phyloP scores from a whole-genome alignment of 139 green algal species.

The Ettlia oleoabundans region DNA sequence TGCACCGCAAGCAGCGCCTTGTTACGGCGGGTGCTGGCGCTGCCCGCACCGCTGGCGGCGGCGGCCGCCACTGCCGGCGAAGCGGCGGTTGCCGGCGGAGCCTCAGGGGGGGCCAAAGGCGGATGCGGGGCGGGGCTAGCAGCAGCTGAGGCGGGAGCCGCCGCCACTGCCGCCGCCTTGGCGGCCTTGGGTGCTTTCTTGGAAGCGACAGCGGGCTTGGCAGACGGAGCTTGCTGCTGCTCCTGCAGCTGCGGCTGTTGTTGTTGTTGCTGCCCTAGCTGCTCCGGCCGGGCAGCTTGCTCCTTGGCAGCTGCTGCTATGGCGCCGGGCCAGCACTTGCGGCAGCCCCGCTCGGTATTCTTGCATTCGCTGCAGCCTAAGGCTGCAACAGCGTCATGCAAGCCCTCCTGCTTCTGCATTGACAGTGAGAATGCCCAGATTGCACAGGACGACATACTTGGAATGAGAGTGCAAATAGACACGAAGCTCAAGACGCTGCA shows the following conservation, averaged over 20 bases:
- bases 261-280: background rate
- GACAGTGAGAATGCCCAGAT: too few relatives aligned
- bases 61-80: too few relatives aligned
- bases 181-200: slow-evolving; percentile 6
- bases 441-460: too few relatives aligned
- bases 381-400: background rate
- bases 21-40: slow-evolving; percentile 20
- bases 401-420: slow-evolving; percentile 15
- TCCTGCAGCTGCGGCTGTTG: background rate
- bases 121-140: too few relatives aligned
- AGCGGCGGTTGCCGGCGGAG: too few relatives aligned
- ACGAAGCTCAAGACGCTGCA: too few relatives aligned
- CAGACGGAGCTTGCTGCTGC: background rate
- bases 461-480: too few relatives aligned
- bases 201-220: too few relatives aligned
- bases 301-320: background rate
- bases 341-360: slow-evolving; percentile 7
- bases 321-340: slow-evolving; percentile 14
- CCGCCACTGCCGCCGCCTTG: slow-evolving; percentile 10
- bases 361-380: slow-evolving; percentile 19
- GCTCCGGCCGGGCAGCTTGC: background rate
- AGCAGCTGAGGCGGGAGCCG: background rate
- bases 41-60: background rate
- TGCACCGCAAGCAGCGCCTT: slow-evolving; percentile 25
- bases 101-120: too few relatives aligned